Base-by-base conservation (phyloP, 148 eudicot species). In the Suaeda aralocaspica region DNA sequence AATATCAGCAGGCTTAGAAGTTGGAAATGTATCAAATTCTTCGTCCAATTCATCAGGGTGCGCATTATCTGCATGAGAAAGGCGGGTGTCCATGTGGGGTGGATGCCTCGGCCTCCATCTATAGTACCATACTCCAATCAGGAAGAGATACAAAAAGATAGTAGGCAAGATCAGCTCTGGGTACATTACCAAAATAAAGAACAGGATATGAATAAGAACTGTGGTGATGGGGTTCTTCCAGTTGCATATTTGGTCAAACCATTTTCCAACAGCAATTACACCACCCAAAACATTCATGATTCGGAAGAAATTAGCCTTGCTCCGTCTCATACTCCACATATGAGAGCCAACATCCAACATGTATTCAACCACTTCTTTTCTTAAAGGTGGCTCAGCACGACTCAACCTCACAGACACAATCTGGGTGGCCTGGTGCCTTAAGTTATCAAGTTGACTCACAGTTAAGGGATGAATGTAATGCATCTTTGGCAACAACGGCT, bases 261-360 rank as follows among this genome's bases (percentile, higher is more conserved):
- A 83, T 74, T 59, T 85, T 64, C 89, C 89, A n/a, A 85, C 84
- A 18, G 89, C 81, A 63, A 85, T 71, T 33, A 85, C 29, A 18
- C 81, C 83, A 51, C 81, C 60, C 46, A 85, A 76, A 33, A 85
- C 86, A 22, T 55, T 75, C 89, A 85, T 83, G 77, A 85, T 85
- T 74, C 89, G 59, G 75, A 83, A 85, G 78, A 85, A 85, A 66
- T 85, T 85, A 8, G 88, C 88, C 83, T 85, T 85, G 71, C 88
- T 85, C 33, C 88, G 74, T 72, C 88, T 85, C 88, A 85, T 85
- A 76, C 88, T 85, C 88, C 88, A 85, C 88, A 85, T 85, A 59
- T 85, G 86, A 56, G 88, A 85, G 15, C 88, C 81, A 39, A 85
- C 86, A 80, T 85, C 88, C 46, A 85, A 72, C 88, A 85, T 85